These are phyloP conservation scores for Alternaria sp. DNA, from an alignment of 2,329 filamentous ascomycete species.

Conservation along the genomic window DNA sequence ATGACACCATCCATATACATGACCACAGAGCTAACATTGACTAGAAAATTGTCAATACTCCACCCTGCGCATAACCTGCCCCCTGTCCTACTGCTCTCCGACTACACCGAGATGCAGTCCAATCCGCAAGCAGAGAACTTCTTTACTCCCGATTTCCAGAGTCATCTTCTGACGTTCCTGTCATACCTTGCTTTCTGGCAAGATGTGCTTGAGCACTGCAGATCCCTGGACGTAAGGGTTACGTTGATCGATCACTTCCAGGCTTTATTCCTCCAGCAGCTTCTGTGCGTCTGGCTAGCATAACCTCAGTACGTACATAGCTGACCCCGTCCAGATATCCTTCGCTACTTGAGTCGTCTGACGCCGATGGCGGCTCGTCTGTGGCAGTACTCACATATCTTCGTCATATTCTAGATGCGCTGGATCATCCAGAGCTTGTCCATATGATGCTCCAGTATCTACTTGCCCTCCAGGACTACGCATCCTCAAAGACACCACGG, in stretches of 20 bases:
- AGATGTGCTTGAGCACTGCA: slow-evolving; percentile 95
- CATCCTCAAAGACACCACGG: slow-evolving; percentile 43
- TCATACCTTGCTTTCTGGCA: slow-evolving; percentile 98
- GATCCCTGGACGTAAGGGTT: slow-evolving; percentile 88
- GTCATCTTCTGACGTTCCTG: slow-evolving; percentile 91
- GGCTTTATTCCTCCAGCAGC: slow-evolving; percentile 92
- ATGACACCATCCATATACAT: slow-evolving; percentile 17
- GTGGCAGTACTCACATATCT: slow-evolving; percentile 96
- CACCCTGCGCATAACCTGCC: slow-evolving; percentile 79
- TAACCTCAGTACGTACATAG: neutral
- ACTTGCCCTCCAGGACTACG: slow-evolving; percentile 76
- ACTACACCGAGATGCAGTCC: slow-evolving; percentile 79
- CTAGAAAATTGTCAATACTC: slow-evolving; percentile 80
- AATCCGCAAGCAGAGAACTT: slow-evolving; percentile 74
- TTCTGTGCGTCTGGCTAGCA: slow-evolving; percentile 69
- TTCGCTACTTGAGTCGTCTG: slow-evolving; percentile 93
- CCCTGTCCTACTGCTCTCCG: slow-evolving; percentile 85
- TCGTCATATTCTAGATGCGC: slow-evolving; percentile 84
- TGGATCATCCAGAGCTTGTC: slow-evolving; percentile 94
- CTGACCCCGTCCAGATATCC: slow-evolving; percentile 73
- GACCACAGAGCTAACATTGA: slow-evolving; percentile 17
- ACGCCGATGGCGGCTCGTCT: slow-evolving; percentile 95
- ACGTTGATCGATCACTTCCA: slow-evolving; percentile 97
- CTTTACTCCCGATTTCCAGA: slow-evolving; percentile 77
- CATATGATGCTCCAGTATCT: slow-evolving; percentile 94